Conservation (phyloP, 345 rosid genomes). For the Limnanthes douglasii region DNA sequence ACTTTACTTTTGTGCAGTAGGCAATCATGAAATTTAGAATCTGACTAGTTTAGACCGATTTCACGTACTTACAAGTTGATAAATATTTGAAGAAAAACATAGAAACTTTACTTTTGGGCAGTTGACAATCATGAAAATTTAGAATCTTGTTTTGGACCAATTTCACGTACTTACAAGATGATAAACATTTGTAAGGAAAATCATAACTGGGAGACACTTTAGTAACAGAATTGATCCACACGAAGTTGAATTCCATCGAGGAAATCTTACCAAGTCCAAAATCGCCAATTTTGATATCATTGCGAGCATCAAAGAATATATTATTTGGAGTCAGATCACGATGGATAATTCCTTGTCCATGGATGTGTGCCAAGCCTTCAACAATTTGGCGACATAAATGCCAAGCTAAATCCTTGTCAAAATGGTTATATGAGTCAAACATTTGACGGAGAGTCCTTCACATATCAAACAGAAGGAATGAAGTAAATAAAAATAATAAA, state of each 20-base stretch:
- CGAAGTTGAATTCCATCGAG: no score
- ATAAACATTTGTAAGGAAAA: conserved; percentile 1
- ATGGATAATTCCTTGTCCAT: conserved; percentile 96
- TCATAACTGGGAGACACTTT: no score
- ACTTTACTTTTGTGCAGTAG: no score
- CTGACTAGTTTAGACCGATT: no score
- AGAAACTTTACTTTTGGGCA: conserved; percentile 2
- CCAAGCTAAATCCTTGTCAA: conserved; percentile 78
- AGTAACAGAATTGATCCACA: no score
- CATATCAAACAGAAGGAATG: conserved; percentile 4
- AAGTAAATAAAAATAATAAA: conserved; percentile 5
- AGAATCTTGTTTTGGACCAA: conserved; percentile 2
- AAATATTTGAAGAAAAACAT: no score
- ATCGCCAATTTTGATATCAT: conserved; percentile 91
- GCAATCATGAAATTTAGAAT: no score
- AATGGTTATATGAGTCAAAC: conserved; percentile 76
- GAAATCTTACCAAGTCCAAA: conserved; percentile 72
- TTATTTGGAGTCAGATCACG: conserved; percentile 90
- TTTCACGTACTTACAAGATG: conserved; percentile 1
- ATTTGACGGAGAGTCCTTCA: conserved; percentile 79
- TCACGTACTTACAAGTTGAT: no score
- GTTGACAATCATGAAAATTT: conserved; percentile 2
- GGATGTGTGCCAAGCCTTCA: conserved; percentile 90
- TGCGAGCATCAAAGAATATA: conserved; percentile 91
- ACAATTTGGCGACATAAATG: conserved; percentile 87